Conservation (phyloP, 83 land plant genomes). For the Picea abies region DNA sequence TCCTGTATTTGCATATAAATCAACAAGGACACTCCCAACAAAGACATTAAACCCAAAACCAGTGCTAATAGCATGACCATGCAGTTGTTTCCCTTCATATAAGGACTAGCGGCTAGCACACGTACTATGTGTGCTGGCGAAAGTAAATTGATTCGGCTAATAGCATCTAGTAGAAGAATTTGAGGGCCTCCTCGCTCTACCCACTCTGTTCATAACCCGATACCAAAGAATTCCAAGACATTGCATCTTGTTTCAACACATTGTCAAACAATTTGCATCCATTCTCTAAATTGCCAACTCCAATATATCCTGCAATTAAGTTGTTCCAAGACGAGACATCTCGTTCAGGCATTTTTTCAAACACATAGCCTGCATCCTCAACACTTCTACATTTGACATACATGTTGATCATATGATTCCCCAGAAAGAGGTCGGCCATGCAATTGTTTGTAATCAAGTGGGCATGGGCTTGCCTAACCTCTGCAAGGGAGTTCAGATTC, state of each 20-base stretch:
- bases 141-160: slow-evolving; percentile 37
- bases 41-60: slow-evolving; percentile 25
- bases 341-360: neutral
- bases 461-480: slow-evolving; percentile 3
- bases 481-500: slow-evolving; percentile 4
- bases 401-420: neutral
- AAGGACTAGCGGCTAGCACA: slow-evolving; percentile 27
- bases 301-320: slow-evolving; percentile 18
- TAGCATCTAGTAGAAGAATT: slow-evolving; percentile 32
- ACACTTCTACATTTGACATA: slow-evolving; percentile 3
- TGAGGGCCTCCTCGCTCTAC: slow-evolving; percentile 34
- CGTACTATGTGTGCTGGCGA: slow-evolving; percentile 30
- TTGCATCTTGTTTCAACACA: slow-evolving; percentile 33
- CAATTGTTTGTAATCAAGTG: slow-evolving; percentile 3
- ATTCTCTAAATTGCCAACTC: slow-evolving; percentile 36
- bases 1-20: slow-evolving; percentile 59
- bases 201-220: slow-evolving; percentile 46
- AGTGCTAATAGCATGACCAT: slow-evolving; percentile 29
- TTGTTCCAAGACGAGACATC: neutral
- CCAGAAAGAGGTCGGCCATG: neutral
- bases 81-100: slow-evolving; percentile 30
- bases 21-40: slow-evolving; percentile 38
- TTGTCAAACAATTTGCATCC: slow-evolving; percentile 39
- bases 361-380: neutral
- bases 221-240: slow-evolving; percentile 53